A percentile compares a stretch with the other conserved stretches of the same genome.
These are phyloP conservation scores for Fusarium musae DNA, from an alignment of 2,329 filamentous ascomycete species.

Conservation along the genomic window DNA sequence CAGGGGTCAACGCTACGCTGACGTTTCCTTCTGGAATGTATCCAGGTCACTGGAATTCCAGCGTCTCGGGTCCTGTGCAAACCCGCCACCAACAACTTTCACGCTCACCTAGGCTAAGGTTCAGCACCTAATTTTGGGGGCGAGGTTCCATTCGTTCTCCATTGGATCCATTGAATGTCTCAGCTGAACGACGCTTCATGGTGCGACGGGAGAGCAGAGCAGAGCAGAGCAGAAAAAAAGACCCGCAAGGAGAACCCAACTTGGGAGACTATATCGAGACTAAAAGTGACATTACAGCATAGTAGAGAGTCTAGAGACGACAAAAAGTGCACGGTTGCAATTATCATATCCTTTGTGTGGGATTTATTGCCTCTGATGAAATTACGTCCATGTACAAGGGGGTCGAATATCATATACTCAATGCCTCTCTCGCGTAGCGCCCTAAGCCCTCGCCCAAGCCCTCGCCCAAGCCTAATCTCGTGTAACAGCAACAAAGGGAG, in stretches of 20 bases:
- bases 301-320: neutral
- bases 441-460: neutral
- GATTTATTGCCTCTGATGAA: constrained; percentile 22
- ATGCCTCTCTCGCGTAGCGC: constrained; percentile 8
- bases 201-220: constrained; percentile 6
- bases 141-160: neutral
- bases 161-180: neutral
- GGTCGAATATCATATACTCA: constrained; percentile 17
- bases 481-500: constrained; percentile 18
- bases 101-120: neutral
- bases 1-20: neutral
- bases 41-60: constrained; percentile 34
- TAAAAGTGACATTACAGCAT: neutral
- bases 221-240: neutral
- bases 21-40: constrained; percentile 34
- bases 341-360: constrained; percentile 17
- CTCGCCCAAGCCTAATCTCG: neutral
- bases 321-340: constrained; percentile 13
- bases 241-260: constrained; percentile 16
- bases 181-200: neutral
- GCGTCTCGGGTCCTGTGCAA: neutral
- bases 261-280: neutral
- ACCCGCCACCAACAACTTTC: neutral
- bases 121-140: neutral
- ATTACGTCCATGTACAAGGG: constrained; percentile 24